Percentiles rank a stretch among this genome's conserved stretches.
phyloP scores from a whole-genome alignment of 805 yeast genomes.

The Yarrowia alimentaria region DNA sequence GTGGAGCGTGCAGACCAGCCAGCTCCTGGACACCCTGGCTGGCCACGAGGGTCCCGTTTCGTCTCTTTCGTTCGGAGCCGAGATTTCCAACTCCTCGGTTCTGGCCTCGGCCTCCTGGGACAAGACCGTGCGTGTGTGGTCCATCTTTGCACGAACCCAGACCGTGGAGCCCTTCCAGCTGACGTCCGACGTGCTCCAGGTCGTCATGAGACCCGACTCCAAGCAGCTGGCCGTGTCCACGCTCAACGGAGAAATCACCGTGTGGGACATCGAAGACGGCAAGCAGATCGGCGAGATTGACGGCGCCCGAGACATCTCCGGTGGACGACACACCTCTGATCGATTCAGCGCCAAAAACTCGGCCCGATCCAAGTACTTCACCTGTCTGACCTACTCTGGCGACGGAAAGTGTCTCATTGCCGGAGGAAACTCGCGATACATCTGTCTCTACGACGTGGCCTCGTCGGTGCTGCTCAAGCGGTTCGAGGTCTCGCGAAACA shows the following conservation, averaged over 20 bases:
- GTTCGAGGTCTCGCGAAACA: slow-evolving; percentile 81
- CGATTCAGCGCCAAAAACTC: slow-evolving; percentile 78
- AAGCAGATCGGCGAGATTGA: slow-evolving; percentile 81
- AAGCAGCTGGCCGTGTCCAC: slow-evolving; percentile 85
- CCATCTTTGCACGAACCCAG: slow-evolving; percentile 80
- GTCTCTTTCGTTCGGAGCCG: slow-evolving; percentile 77
- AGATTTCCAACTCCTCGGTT: slow-evolving; percentile 52
- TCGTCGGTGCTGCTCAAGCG: slow-evolving; percentile 82
- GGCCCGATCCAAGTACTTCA: slow-evolving; percentile 78
- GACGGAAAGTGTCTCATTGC: slow-evolving; percentile 88
- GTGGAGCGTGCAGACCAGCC: slow-evolving; percentile 97
- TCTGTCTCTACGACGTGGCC: slow-evolving; percentile 85
- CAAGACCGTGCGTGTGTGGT: slow-evolving; percentile 90
- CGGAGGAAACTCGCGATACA: slow-evolving; percentile 88
- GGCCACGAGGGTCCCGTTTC: slow-evolving; percentile 98
- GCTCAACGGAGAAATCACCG: slow-evolving; percentile 78
- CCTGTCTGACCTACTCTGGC: slow-evolving; percentile 76
- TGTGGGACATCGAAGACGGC: slow-evolving; percentile 81
- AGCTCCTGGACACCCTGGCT: slow-evolving; percentile 76
- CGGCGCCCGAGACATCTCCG: slow-evolving; percentile 78
- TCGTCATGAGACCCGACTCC: slow-evolving; percentile 90
- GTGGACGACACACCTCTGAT: slow-evolving; percentile 81
- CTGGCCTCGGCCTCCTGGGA: slow-evolving; percentile 97
- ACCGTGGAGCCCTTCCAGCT: slow-evolving; percentile 88
- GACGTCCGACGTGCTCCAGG: slow-evolving; percentile 75